phyloP scores from a whole-genome alignment of 164 flowering plant genomes.

The Umbilicus rupestris region DNA sequence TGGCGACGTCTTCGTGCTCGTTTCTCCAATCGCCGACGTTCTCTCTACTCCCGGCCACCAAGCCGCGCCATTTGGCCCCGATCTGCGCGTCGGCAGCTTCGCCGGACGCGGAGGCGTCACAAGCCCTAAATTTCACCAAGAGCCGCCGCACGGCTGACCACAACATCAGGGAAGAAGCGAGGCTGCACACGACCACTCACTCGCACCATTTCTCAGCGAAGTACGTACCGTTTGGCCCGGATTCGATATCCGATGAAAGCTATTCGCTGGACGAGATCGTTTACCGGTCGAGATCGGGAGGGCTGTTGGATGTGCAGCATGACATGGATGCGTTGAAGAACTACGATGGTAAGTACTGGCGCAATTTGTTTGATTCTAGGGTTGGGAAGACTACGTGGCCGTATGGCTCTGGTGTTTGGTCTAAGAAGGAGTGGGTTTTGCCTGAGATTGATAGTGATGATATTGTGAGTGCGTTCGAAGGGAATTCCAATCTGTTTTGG shows the following conservation, averaged over 20 bases:
- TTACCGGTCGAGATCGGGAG: slow-evolving; percentile 67
- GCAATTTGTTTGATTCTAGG: slow-evolving; percentile 57
- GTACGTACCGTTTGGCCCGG: slow-evolving; percentile 68
- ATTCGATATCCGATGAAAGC: slow-evolving; percentile 38
- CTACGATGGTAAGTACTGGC: slow-evolving; percentile 60
- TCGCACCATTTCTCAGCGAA: slow-evolving; percentile 59
- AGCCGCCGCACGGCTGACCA: slow-evolving; percentile 42
- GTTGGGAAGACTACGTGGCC: slow-evolving; percentile 78
- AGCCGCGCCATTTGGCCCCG: neutral
- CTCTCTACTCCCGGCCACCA: slow-evolving; percentile 10
- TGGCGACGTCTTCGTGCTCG: slow-evolving; percentile 17
- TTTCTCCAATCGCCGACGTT: slow-evolving; percentile 1
- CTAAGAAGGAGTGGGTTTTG: slow-evolving; percentile 76
- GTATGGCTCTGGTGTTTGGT: slow-evolving; percentile 81
- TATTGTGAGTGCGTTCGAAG: slow-evolving; percentile 65
- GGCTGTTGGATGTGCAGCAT: slow-evolving; percentile 66
- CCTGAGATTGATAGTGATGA: slow-evolving; percentile 62
- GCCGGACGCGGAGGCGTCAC: slow-evolving; percentile 2
- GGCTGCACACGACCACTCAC: slow-evolving; percentile 20
- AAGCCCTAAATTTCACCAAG: slow-evolving; percentile 11
- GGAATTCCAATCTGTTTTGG: slow-evolving; percentile 78
- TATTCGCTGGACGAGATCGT: slow-evolving; percentile 79
- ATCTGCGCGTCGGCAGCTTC: slow-evolving; percentile 10
- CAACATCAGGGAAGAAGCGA: slow-evolving; percentile 76
- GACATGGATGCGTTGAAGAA: slow-evolving; percentile 49